Base-by-base conservation (phyloP, 148 eudicot genomes). In the Pouteria glomerata region DNA sequence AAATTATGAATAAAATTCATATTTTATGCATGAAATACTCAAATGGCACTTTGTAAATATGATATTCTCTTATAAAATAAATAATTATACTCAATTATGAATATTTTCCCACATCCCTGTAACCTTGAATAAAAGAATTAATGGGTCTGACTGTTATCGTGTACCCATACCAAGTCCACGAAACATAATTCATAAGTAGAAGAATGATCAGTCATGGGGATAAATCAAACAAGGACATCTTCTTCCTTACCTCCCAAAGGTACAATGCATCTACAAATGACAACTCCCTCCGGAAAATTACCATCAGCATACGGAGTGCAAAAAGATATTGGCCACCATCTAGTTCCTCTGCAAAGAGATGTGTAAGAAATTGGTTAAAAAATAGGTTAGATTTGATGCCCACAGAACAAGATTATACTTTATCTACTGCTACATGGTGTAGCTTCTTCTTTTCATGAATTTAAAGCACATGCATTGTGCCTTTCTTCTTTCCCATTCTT, bases 251-350 rank as follows among this genome's bases (percentile, higher is more conserved):
- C 96, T 94, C 98, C 98, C 98, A 94, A 48, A 94, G 97, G 82
- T 91, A 91, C 76, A 94, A 62, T 37, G 88, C 88, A 85, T 94
- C 98, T 30, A 86, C 80, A 73, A 90, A 86, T 2, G 96, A 89
- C 82, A 94, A 88, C 76, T 94, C 98, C 78, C 98, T 89, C 79
- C 97, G 83, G 73, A 94, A 93, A 77, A 88, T 89, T 55, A 90
- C 97, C 98, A 94, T 94, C 81, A 94, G 80, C 98, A 94, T 94
- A 68, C 97, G 97, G 66, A 94, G 87, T 63, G 98, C 98, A 81
- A 94, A 94, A 63, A 94, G 77, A 78, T 94, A 94, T 77, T 94
- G 88, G 60, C 98, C 98, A 63, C 96, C 97, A 86, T 91, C 97
- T 68, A 94, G 70, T 35, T 89, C 97, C 88, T 91, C 98, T 94